phyloP scores from a whole-genome alignment of 306 rosid species.

The Medicago truncatula region MtrunA17r5.0-ANR NC_053046.1:26590501-26591000 shows the following conservation, averaged over 20 bases:
- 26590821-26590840: conserved; percentile 34
- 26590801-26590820: background rate
- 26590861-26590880: conserved; percentile 5
- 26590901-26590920: too few species aligned
- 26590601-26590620: conserved; percentile 83
- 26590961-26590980: too few species aligned
- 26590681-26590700: conserved; percentile 75
- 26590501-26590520: background rate
- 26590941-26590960: too few species aligned
- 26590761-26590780: background rate
- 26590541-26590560: conserved; percentile 24
- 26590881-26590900: too few species aligned
- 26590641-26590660: conserved; percentile 94
- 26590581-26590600: conserved; percentile 75
- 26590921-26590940: too few species aligned
- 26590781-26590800: background rate
- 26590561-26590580: conserved; percentile 59
- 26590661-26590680: conserved; percentile 71
- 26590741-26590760: conserved; percentile 17
- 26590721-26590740: conserved; percentile 4
- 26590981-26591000: too few species aligned
- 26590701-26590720: conserved; percentile 36
- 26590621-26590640: conserved; percentile 99
- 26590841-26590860: conserved; percentile 5
- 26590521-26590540: conserved; percentile 11